Evolutionary conservation across 768 basidiomycete species (phyloP), one percentile per base, ranked within the genome.

Genomic region (Tylopilus sp.): DNA sequence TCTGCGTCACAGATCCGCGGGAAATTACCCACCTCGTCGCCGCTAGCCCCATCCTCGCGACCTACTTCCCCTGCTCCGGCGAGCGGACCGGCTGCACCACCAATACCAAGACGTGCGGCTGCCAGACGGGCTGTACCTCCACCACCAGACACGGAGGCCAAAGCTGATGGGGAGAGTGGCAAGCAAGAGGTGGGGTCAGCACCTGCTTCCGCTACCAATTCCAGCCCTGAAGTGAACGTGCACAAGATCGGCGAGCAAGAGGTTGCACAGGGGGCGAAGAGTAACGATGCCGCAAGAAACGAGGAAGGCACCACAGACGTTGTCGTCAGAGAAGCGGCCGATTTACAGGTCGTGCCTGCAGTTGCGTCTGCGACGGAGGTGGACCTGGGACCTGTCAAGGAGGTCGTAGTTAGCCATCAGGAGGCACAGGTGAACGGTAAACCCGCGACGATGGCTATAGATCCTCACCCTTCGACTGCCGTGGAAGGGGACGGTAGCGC

Each of bases 81-180:
- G 1, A 42, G 43, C 0, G 58, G 58, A 15, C 48, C 55, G 2
- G 52, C 57, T 1, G 69, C 72, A 6, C 86, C 86, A 0, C 86
- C 86, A 2, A 65, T 89, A 21, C 86, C 86, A 0, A 75, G 83
- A 38, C 73, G 86, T 40, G 86, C 86, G 0, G 78, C 83, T 43
- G 80, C 78, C 1, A 75, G 86, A 20, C 71, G 69, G 6, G 53
- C 48, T 21, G 64, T 57, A 3, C 67, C 66, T 38, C 59, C 72
- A 2, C 73, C 63, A 9, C 43, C 53, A 3, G 11, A 48, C 31
- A 15, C 31, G 31, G 18, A 40, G 2, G 44, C 23, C 1, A 53
- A 43, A 18, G 25, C 12, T 31, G n/a, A 15, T 3, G 51, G 12
- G 23, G 46, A 49, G 36, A 47, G 17, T 7, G 30, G 10, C 21